Evolutionary conservation across 371 early-diverging fungal genomes (phyloP).

Genomic region (Entomophthora muscae): DNA sequence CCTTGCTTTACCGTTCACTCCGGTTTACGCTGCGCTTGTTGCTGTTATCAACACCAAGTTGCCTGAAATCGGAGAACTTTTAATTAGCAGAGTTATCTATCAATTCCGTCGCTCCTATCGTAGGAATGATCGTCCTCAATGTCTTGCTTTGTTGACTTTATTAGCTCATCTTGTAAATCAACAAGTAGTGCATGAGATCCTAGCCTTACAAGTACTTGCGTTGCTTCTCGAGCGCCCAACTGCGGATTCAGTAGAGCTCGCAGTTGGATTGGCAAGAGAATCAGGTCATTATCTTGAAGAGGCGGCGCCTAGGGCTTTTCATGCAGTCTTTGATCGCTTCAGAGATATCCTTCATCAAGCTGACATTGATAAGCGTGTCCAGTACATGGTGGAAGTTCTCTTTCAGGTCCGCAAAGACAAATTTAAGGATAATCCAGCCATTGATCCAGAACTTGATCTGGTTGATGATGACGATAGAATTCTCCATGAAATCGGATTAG

Average conservation of each 20-base stretch:
- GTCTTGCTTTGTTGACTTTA: constrained; percentile 69
- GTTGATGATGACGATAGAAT: constrained; percentile 94
- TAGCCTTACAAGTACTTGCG: constrained; percentile 73
- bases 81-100: constrained; percentile 62
- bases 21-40: constrained; percentile 77
- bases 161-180: constrained; percentile 90
- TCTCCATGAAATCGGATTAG: constrained; percentile 70
- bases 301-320: constrained; percentile 54
- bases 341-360: constrained; percentile 86
- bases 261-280: constrained; percentile 90
- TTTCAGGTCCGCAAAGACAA: constrained; percentile 90
- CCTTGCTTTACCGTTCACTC: constrained; percentile 74
- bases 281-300: constrained; percentile 71
- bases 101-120: constrained; percentile 84
- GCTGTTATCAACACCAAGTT: constrained; percentile 88
- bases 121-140: constrained; percentile 76
- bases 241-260: constrained; percentile 92
- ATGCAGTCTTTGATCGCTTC: constrained; percentile 83
- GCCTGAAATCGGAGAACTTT: constrained; percentile 75
- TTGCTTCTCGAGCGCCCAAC: constrained; percentile 82
- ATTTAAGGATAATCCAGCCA: constrained; percentile 66
- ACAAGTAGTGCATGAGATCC: constrained; percentile 68
- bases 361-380: constrained; percentile 79
- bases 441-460: constrained; percentile 69
- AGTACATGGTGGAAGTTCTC: constrained; percentile 94